Percentiles rank a stretch among this genome's conserved stretches.
Conservation (phyloP, 2,329 filamentous ascomycete genomes). For the Aspergillus sp. region DNA sequence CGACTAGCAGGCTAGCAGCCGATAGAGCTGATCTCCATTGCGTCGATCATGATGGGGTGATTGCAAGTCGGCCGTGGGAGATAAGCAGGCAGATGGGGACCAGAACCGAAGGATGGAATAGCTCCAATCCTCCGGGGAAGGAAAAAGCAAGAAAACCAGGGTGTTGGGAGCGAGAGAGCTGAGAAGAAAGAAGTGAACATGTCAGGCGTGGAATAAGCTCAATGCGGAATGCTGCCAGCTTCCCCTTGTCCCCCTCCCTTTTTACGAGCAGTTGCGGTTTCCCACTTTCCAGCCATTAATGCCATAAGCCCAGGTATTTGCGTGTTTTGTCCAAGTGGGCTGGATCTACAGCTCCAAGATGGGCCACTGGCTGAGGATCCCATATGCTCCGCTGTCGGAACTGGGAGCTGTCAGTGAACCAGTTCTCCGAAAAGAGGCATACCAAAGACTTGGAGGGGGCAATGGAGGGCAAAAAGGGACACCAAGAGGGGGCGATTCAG, state of each 20-base stretch:
- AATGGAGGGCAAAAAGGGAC: slow-evolving; percentile 9
- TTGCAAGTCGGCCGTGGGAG: background rate
- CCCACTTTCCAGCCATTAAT: background rate
- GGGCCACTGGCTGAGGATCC: background rate
- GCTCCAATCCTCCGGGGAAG: slow-evolving; percentile 21
- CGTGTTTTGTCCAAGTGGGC: background rate
- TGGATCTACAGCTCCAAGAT: background rate
- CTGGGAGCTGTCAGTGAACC: slow-evolving; percentile 23
- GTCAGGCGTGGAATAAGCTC: background rate
- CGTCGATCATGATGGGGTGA: slow-evolving; percentile 29
- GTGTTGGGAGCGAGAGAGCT: background rate
- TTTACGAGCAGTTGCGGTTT: background rate
- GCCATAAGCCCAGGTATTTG: too few relatives aligned
- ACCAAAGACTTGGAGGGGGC: slow-evolving; percentile 14
- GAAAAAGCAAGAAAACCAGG: background rate
- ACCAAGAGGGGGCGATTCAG: background rate
- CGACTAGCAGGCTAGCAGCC: slow-evolving; percentile 32
- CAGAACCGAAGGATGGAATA: slow-evolving; percentile 14
- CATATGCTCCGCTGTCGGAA: background rate
- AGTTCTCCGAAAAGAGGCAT: slow-evolving; percentile 18
- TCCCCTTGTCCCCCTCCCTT: background rate
- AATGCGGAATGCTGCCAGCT: background rate
- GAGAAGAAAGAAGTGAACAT: background rate
- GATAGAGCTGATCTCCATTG: slow-evolving; percentile 38
- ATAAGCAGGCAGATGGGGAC: slow-evolving; percentile 9